Evolutionary conservation across 176 grass and related monocot genomes (phyloP).

Genomic region (Phoenix dactylifera): DNA sequence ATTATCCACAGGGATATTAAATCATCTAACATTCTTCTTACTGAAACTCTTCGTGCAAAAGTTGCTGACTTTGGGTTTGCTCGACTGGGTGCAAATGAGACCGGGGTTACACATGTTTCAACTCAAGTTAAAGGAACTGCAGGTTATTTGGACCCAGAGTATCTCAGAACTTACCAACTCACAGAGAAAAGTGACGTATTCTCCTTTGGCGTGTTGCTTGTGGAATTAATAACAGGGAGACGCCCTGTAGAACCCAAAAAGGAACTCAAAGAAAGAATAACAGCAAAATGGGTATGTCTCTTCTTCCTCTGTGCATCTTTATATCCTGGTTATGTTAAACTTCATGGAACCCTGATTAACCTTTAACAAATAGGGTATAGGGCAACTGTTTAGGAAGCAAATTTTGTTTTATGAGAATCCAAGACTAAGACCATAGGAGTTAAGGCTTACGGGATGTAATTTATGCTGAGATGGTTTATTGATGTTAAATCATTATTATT

Average conservation of each 20-base stretch:
- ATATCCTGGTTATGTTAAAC: neutral
- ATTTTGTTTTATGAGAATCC: too few species aligned
- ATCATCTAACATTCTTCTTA: slow-evolving; percentile 65
- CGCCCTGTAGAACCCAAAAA: slow-evolving; percentile 63
- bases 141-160: slow-evolving; percentile 94
- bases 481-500: too few species aligned
- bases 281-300: slow-evolving; percentile 48
- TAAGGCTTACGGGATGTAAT: too few species aligned
- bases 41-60: slow-evolving; percentile 70
- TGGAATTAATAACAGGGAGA: slow-evolving; percentile 58
- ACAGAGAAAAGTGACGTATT: slow-evolving; percentile 95
- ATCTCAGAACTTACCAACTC: slow-evolving; percentile 83
- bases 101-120: slow-evolving; percentile 34
- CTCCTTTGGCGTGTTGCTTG: slow-evolving; percentile 82
- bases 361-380: too few species aligned
- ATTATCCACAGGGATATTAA: slow-evolving; percentile 55
- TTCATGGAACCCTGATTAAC: neutral
- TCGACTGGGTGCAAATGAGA: slow-evolving; percentile 34
- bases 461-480: too few species aligned
- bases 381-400: too few species aligned
- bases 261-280: slow-evolving; percentile 52
- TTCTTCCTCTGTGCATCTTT: neutral
- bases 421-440: too few species aligned
- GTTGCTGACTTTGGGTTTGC: slow-evolving; percentile 96
- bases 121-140: slow-evolving; percentile 95